Conservation (phyloP, 2,329 filamentous ascomycete species). For the Aureobasidium leucospermi region DNA sequence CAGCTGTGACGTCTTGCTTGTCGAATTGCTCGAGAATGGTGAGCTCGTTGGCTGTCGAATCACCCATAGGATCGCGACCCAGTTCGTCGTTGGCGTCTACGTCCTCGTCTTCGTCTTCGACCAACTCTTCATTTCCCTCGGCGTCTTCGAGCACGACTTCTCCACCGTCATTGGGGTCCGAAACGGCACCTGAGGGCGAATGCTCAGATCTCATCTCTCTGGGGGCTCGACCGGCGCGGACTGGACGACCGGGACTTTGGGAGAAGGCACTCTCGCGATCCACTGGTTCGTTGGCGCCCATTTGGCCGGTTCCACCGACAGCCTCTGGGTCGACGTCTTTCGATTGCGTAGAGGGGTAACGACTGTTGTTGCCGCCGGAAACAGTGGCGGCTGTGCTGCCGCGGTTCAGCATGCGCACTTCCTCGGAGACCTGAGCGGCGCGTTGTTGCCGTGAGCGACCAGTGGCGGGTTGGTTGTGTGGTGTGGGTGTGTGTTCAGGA, state of each 20-base stretch:
- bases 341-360: not conserved
- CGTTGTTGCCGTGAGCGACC: conserved; percentile 21
- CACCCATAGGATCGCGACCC: conserved; percentile 6
- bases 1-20: conserved; percentile 16
- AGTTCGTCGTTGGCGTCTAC: conserved; percentile 3
- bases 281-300: conserved; percentile 20
- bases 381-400: conserved; percentile 15
- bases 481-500: conserved; percentile 8
- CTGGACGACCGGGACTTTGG: conserved; percentile 16
- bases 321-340: conserved; percentile 14
- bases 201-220: conserved; percentile 13
- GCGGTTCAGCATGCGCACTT: conserved; percentile 21
- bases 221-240: not conserved
- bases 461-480: conserved; percentile 8
- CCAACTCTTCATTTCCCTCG: not conserved
- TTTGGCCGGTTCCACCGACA: conserved; percentile 15
- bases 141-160: conserved; percentile 10
- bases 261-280: conserved; percentile 19
- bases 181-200: not conserved
- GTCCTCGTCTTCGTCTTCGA: conserved; percentile 2
- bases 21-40: conserved; percentile 17
- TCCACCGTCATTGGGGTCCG: conserved; percentile 16
- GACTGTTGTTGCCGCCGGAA: conserved; percentile 10
- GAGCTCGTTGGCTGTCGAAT: conserved; percentile 16
- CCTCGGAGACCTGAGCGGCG: conserved; percentile 21